phyloP scores from a whole-genome alignment of 2,329 filamentous ascomycete species.

The Aureobasidium sp. region DNA sequence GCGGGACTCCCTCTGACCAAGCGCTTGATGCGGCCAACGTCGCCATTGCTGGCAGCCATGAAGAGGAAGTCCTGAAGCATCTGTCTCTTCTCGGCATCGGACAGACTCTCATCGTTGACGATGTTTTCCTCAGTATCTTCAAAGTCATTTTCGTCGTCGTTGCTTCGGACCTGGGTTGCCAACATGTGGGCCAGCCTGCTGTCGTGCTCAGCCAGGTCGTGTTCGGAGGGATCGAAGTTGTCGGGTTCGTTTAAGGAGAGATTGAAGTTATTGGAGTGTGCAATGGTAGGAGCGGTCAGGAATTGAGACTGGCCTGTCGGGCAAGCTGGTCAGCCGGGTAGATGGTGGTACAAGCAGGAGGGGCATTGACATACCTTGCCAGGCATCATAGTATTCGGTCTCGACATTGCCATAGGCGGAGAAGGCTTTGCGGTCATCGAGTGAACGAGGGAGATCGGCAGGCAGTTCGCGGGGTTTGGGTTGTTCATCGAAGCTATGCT shows the following conservation, averaged over 20 bases:
- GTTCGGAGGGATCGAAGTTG: constrained; percentile 58
- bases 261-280: constrained; percentile 79
- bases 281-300: constrained; percentile 75
- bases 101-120: constrained; percentile 64
- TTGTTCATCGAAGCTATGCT: not conserved
- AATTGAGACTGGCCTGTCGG: constrained; percentile 84
- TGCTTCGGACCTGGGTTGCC: constrained; percentile 82
- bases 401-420: constrained; percentile 63
- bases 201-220: constrained; percentile 60
- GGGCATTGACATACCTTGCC: constrained; percentile 66
- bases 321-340: not conserved
- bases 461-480: constrained; percentile 52
- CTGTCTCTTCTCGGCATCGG: constrained; percentile 69
- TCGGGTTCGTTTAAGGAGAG: constrained; percentile 72
- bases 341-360: constrained; percentile 10
- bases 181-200: constrained; percentile 91
- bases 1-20: constrained; percentile 69
- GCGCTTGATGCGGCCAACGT: constrained; percentile 70
- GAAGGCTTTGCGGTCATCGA: constrained; percentile 75
- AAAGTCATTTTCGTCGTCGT: constrained; percentile 54
- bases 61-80: constrained; percentile 81
- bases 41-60: constrained; percentile 95
- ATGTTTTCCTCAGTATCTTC: constrained; percentile 77
- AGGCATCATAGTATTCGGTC: constrained; percentile 97
- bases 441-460: constrained; percentile 77